Evolutionary conservation across 805 yeast species (phyloP), one percentile per base, ranked within the genome.

Genomic region (Jamesozyma jinghongensis): DNA sequence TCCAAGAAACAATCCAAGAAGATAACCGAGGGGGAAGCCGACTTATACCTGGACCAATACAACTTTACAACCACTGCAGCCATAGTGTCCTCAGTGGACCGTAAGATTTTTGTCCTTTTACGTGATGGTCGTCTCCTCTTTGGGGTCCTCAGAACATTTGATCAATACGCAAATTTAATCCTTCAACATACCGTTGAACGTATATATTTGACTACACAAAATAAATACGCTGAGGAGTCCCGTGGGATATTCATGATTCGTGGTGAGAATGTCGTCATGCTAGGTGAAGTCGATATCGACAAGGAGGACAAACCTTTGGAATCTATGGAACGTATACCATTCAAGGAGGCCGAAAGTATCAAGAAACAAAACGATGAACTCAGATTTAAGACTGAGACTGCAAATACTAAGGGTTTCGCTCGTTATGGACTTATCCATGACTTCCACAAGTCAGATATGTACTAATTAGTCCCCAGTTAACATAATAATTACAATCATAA

Each of bases 261-360:
- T 64, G 98, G 98, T 46, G 98, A 92, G 62, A 90, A 90, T 54
- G 92, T 92, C 7, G 92, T 88, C 8, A 75, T 88, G 78, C 61
- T 92, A 59, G 98, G 97, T 17, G 97, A 90, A 60, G 74, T 90
- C 46, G 96, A 88, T 61, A 82, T 86, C 46, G 95, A 85, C 56
- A 74, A 68, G 47, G 95, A 87, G 62, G 94, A 84, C 55, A 74
- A 67, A 46, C 83, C 83, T 39, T 62, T 84, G 51, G 69, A 69
- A 32, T 62, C 65, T 12, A 69, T 78, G 61, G 67, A 71, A 46
- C 76, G 74, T 56, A 69, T 85, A 18, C 75, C 75, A 27, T 87
- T 75, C 57, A 68, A 66, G 30, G 73, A 69, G 35, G 94, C 92
- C 1, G 77, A 75, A 51, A 51, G 56, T 26, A 69, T 68, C 42